Base-by-base conservation (phyloP, 108 stramenopile genomes). In the Aurantiochytrium sp. region DNA sequence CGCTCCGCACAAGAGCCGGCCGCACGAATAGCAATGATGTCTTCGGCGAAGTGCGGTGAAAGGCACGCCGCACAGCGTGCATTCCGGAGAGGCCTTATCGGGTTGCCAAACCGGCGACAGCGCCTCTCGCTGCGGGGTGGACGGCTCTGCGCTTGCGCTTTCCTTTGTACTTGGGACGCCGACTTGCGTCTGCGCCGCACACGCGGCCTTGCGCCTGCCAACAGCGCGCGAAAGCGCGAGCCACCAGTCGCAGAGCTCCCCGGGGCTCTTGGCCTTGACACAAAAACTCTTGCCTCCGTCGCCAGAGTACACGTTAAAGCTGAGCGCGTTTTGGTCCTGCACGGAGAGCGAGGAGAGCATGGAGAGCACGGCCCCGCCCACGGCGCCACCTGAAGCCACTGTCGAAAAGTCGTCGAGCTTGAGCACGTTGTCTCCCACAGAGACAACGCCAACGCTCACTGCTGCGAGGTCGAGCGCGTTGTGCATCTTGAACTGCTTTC, bases 231-330 rank as follows among this genome's bases (percentile, higher is more conserved):
- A 65, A 6, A 81, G 45, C 42, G 45, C 24, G 39, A 81, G 39
- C 73, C 73, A 81, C 73, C 73, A 81, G 10, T 81, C 73, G 73
- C 73, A 81, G 17, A 81, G 39, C 39, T 81, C 73, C 12, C 45
- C 73, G n/a, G 73, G 42, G 42, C 24, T 81, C 2, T 81, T 41
- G 12, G 73, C 73, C 24, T 48, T 41, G 19, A 81, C 73, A 17
- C 73, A 48, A 2, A 81, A 81, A 81, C 73, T 81, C 45, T 81
- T 81, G 6, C 45, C 73, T 12, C 73, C 73, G 17, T 42, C 45
- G 32, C 27, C 27, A 48, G 73, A 48, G 39, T 48, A 48, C 6
- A 81, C 32, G 30, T 81, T 48, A 42, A 81, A 81, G 21, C 42
- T 41, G n/a, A 81, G 45, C 39, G 12, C 21, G 19, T 42, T 24